These are phyloP conservation scores for Phytophthora niederhauseri DNA, from an alignment of 352 stramenopile species.

Conservation along the genomic window DNA sequence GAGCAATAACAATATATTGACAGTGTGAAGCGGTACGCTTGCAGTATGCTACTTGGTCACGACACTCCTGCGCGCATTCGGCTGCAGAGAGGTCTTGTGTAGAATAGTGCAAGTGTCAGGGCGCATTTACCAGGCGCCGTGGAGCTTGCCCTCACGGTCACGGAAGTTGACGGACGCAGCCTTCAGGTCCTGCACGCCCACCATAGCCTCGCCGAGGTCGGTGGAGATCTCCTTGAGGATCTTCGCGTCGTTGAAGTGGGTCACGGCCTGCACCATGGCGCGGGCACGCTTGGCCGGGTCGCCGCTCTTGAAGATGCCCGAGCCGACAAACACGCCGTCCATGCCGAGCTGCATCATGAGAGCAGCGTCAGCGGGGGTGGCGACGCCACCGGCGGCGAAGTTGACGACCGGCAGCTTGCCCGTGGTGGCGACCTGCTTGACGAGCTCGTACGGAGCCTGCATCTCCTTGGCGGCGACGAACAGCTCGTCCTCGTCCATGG, in stretches of 20 bases:
- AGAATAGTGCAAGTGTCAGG: slow-evolving; percentile 17
- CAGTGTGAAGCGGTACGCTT: too few relatives aligned
- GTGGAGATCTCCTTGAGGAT: slow-evolving; percentile 97
- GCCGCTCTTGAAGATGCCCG: slow-evolving; percentile 98
- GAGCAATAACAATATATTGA: too few relatives aligned
- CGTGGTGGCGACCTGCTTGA: slow-evolving; percentile 91
- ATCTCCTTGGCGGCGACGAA: slow-evolving; percentile 98
- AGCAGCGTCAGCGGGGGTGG: slow-evolving; percentile 97
- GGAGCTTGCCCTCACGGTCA: slow-evolving; percentile 94
- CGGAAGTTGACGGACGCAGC: slow-evolving; percentile 96
- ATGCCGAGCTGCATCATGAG: slow-evolving; percentile 99
- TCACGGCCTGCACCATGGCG: slow-evolving; percentile 97
- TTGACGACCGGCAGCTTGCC: slow-evolving; percentile 85
- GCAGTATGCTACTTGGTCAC: too few relatives aligned
- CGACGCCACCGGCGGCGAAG: slow-evolving; percentile 98
- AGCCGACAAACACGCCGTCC: slow-evolving; percentile 98
- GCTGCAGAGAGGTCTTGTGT: not conserved
- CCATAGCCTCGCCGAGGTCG: slow-evolving; percentile 97
- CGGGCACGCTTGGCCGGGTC: slow-evolving; percentile 94
- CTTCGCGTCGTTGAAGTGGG: slow-evolving; percentile 98
- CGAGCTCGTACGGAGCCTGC: slow-evolving; percentile 93
- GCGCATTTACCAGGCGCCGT: slow-evolving; percentile 64
- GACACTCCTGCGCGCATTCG: too few relatives aligned
- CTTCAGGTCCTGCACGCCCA: slow-evolving; percentile 98
- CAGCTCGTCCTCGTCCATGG: slow-evolving; percentile 97